Conservation (phyloP, 2,329 filamentous ascomycete genomes). For the Ophiosphaerella korrae region DNA sequence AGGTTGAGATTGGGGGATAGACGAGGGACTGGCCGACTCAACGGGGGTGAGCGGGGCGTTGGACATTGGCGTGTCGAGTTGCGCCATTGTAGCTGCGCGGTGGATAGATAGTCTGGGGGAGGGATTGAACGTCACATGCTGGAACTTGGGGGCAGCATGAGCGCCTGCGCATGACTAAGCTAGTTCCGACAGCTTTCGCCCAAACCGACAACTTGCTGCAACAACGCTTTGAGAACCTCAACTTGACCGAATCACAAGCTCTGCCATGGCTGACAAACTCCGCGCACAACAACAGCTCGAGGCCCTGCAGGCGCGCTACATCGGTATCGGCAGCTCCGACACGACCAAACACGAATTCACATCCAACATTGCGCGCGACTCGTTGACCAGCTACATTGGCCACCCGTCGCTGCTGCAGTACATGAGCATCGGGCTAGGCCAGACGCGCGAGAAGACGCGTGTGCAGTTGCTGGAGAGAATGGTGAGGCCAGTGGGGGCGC, state of each 20-base stretch:
- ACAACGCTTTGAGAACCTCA: neutral
- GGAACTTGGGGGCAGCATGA: no score
- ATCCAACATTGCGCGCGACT: constrained; percentile 93
- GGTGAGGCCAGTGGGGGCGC: constrained; percentile 68
- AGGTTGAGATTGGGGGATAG: constrained; percentile 11
- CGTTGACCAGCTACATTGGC: constrained; percentile 84
- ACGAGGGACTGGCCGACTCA: constrained; percentile 22
- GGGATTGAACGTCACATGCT: no score
- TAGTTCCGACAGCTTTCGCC: neutral
- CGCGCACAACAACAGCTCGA: constrained; percentile 98
- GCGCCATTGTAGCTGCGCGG: constrained; percentile 16
- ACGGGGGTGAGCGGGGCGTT: constrained; percentile 41
- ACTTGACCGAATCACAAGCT: neutral
- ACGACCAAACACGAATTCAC: constrained; percentile 98
- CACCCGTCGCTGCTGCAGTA: constrained; percentile 88
- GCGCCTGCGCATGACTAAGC: no score
- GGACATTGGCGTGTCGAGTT: constrained; percentile 28
- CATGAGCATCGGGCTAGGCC: constrained; percentile 87
- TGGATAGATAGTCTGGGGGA: no score
- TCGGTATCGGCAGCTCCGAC: constrained; percentile 95
- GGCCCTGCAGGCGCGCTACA: constrained; percentile 90
- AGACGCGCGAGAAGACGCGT: constrained; percentile 78
- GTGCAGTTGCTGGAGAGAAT: constrained; percentile 78
- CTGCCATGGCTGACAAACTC: constrained; percentile 85
- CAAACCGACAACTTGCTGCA: neutral